A percentile compares a stretch with the other conserved stretches of the same genome.
Evolutionary conservation across 345 rosid genomes (phyloP).

Genomic region (Moricandia arvensis): DNA sequence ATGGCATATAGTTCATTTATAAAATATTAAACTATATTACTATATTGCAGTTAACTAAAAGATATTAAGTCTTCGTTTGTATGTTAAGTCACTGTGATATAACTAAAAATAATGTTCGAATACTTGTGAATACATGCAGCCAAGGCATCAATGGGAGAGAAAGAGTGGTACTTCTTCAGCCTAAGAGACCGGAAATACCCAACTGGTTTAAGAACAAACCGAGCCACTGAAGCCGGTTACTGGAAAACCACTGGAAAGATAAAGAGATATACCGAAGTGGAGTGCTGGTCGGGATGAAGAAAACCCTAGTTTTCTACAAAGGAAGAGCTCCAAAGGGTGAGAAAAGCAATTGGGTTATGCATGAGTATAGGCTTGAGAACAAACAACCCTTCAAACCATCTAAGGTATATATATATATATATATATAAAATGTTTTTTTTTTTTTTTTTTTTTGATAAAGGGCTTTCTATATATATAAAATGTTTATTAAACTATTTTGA

Average conservation of each 20-base stretch:
- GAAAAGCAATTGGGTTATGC: constrained; percentile 99
- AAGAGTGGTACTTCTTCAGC: constrained; percentile 94
- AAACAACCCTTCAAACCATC: constrained; percentile 61
- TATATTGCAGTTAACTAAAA: background rate
- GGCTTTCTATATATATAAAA: too few species aligned
- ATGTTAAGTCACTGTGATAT: constrained; percentile 1
- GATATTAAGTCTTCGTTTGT: background rate
- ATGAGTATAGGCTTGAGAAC: constrained; percentile 81
- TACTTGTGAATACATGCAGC: constrained; percentile 40
- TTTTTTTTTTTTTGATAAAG: too few species aligned
- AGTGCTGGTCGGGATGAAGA: constrained; percentile 87
- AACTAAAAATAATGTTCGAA: background rate
- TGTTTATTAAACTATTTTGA: background rate
- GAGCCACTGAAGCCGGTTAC: constrained; percentile 93
- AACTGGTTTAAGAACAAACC: constrained; percentile 89
- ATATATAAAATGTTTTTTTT: too few species aligned
- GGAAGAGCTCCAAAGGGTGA: constrained; percentile 96
- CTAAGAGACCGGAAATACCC: constrained; percentile 91
- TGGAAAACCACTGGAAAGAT: constrained; percentile 98
- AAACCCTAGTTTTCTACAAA: constrained; percentile 90
- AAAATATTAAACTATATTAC: background rate
- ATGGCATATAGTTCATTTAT: background rate
- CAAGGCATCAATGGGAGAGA: constrained; percentile 97
- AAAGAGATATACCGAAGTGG: constrained; percentile 70
- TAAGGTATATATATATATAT: constrained; percentile 42